These are phyloP conservation scores for Teunomyces kruisii DNA, from an alignment of 805 yeast genomes.

Conservation along the genomic window DNA sequence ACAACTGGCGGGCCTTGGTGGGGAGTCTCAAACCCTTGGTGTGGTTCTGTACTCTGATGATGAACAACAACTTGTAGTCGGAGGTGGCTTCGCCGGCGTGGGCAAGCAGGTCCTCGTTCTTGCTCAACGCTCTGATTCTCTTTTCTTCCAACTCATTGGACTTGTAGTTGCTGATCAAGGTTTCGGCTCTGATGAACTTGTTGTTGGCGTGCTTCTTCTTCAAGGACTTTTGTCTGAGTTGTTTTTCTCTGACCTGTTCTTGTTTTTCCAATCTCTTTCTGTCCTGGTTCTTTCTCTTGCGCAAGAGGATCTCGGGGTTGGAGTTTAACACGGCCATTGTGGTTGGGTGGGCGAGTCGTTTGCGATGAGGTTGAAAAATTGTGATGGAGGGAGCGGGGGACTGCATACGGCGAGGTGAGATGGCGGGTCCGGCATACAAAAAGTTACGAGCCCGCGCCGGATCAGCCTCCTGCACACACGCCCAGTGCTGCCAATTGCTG, in stretches of 20 bases:
- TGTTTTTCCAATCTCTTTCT: slow-evolving; percentile 71
- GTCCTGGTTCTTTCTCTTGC: slow-evolving; percentile 79
- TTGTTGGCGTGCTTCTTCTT: slow-evolving; percentile 42
- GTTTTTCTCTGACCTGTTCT: slow-evolving; percentile 56
- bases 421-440: no score
- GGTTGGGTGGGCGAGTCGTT: slow-evolving; percentile 8
- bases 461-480: no score
- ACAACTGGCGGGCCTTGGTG: slow-evolving; percentile 56
- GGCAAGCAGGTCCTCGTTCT: slow-evolving; percentile 44
- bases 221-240: slow-evolving; percentile 41
- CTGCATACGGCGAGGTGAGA: no score
- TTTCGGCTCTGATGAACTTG: slow-evolving; percentile 72
- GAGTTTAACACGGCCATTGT: slow-evolving; percentile 53
- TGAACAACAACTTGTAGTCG: slow-evolving; percentile 47
- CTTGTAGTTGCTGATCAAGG: slow-evolving; percentile 63
- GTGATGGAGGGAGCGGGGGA: no score
- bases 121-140: slow-evolving; percentile 61
- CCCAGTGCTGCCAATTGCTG: no score
- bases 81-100: slow-evolving; percentile 24
- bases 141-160: slow-evolving; percentile 67
- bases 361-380: slow-evolving; percentile 8
- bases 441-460: no score
- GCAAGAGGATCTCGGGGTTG: slow-evolving; percentile 74
- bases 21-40: slow-evolving; percentile 63
- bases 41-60: slow-evolving; percentile 66